A percentile compares a stretch with the other conserved stretches of the same genome.
Conservation (phyloP, 805 yeast genomes). For the Myxozyma melibiosi region DNA sequence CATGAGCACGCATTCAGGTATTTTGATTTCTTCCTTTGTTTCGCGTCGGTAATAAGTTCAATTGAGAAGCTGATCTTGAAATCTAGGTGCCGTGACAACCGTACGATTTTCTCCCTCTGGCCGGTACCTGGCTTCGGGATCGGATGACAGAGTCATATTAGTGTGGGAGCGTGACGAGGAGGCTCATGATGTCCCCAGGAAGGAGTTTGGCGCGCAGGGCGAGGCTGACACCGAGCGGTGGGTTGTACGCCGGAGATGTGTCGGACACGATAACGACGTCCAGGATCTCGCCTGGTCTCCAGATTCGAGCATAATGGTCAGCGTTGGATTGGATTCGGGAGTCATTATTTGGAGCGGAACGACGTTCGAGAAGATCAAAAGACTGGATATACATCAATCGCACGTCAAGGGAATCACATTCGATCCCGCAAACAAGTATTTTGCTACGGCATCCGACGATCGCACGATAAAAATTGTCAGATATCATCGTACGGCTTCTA, state of each 20-base stretch:
- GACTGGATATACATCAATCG: constrained; percentile 90
- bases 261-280: constrained; percentile 96
- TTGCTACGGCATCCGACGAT: constrained; percentile 96
- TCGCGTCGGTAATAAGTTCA: not conserved
- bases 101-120: constrained; percentile 93
- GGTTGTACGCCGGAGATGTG: constrained; percentile 89
- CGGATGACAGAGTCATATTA: constrained; percentile 87
- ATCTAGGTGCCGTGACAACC: constrained; percentile 72
- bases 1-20: constrained; percentile 92
- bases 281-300: constrained; percentile 99
- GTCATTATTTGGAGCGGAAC: constrained; percentile 92
- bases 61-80: not conserved
- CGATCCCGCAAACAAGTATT: constrained; percentile 97
- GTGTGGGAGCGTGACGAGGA: constrained; percentile 92
- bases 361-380: constrained; percentile 74
- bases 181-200: constrained; percentile 47
- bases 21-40: not conserved
- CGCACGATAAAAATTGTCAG: constrained; percentile 85
- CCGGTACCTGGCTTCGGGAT: constrained; percentile 86
- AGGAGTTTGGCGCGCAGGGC: constrained; percentile 62
- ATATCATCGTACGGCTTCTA: constrained; percentile 68
- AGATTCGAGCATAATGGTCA: constrained; percentile 83
- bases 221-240: constrained; percentile 85
- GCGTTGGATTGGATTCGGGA: constrained; percentile 92
- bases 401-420: constrained; percentile 96